A percentile compares a stretch with the other conserved stretches of the same genome.
phyloP scores from a whole-genome alignment of 345 rosid genomes.

The Acer yangbiense region DNA sequence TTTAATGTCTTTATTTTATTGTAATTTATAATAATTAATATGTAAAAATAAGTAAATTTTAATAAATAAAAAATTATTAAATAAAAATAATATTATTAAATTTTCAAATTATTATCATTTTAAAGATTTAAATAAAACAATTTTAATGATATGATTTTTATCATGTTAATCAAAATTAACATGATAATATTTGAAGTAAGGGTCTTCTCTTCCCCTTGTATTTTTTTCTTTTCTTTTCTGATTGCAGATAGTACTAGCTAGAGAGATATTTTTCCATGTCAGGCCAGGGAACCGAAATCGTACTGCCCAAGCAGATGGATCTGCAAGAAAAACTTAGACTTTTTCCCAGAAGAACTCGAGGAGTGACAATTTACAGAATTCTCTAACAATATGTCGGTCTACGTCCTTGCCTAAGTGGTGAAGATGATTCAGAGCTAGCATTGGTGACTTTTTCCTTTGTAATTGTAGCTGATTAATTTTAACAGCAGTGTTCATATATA shows the following conservation, averaged over 20 bases:
- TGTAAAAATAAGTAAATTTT: too few relatives aligned
- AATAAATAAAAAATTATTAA: too few relatives aligned
- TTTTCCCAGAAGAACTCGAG: conserved; percentile 33
- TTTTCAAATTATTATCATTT: too few relatives aligned
- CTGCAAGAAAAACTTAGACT: conserved; percentile 84
- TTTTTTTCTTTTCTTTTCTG: neutral
- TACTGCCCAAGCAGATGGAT: conserved; percentile 66
- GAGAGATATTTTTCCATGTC: conserved; percentile 74
- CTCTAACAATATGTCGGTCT: neutral
- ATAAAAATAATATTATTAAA: too few relatives aligned
- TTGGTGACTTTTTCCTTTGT: neutral
- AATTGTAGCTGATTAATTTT: too few relatives aligned
- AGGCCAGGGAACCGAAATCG: conserved; percentile 66
- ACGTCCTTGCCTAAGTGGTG: neutral
- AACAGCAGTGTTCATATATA: too few relatives aligned
- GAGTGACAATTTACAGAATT: conserved; percentile 4
- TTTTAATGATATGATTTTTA: too few relatives aligned
- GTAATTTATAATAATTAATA: too few relatives aligned
- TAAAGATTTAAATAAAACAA: too few relatives aligned
- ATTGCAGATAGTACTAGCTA: conserved; percentile 61
- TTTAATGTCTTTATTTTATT: too few relatives aligned
- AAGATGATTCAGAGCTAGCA: neutral
- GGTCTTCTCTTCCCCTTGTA: neutral
- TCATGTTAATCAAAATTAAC: too few relatives aligned
- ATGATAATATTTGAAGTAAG: neutral